Conservation (phyloP, 2,329 filamentous ascomycete genomes). For the Ilyonectria destructans region DNA sequence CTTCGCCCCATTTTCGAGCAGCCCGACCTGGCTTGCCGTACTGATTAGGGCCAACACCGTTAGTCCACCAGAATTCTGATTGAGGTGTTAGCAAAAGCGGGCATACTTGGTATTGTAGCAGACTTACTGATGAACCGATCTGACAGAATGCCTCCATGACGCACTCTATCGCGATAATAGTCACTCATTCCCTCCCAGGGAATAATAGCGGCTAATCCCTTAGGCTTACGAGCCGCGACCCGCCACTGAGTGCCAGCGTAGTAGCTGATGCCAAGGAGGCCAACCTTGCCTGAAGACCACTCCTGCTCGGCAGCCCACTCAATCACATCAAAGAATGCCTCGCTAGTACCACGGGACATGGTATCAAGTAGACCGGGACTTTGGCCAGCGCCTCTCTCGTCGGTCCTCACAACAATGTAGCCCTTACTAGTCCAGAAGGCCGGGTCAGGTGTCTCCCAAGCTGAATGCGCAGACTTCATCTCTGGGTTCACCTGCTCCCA, state of each 20-base stretch:
- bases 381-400: slow-evolving; percentile 65
- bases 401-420: slow-evolving; percentile 70
- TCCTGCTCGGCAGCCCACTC: slow-evolving; percentile 63
- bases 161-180: slow-evolving; percentile 70
- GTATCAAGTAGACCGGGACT: slow-evolving; percentile 64
- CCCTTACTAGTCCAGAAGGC: slow-evolving; percentile 69
- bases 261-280: slow-evolving; percentile 65
- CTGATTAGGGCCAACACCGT: slow-evolving; percentile 66
- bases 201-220: slow-evolving; percentile 63
- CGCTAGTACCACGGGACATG: slow-evolving; percentile 64
- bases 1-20: slow-evolving; percentile 40
- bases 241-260: slow-evolving; percentile 65
- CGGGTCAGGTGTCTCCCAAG: slow-evolving; percentile 74
- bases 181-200: slow-evolving; percentile 70
- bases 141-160: slow-evolving; percentile 75
- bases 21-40: slow-evolving; percentile 64
- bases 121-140: slow-evolving; percentile 66
- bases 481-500: slow-evolving; percentile 67
- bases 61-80: slow-evolving; percentile 45
- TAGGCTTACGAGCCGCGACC: slow-evolving; percentile 63
- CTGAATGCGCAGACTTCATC: slow-evolving; percentile 68
- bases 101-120: not conserved
- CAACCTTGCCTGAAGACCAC: slow-evolving; percentile 66
- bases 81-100: no score
- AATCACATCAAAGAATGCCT: slow-evolving; percentile 65